Evolutionary conservation across 2,329 filamentous ascomycete species (phyloP).

Genomic region (Trichophaea hybrida): DNA sequence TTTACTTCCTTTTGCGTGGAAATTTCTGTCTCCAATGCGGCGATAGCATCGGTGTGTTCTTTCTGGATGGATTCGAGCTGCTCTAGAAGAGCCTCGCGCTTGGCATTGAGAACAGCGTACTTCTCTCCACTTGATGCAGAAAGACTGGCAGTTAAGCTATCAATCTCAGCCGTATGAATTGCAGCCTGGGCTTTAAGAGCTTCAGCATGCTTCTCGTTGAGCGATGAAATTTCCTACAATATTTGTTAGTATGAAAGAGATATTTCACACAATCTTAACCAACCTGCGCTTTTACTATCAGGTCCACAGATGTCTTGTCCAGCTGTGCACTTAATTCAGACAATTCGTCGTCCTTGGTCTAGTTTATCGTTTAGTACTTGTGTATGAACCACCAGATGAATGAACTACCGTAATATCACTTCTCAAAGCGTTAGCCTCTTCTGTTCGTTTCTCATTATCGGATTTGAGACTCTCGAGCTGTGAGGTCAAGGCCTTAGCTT

Average conservation of each 20-base stretch:
- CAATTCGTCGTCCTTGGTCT: slow-evolving; percentile 19
- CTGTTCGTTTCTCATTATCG: slow-evolving; percentile 9
- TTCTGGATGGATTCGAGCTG: slow-evolving; percentile 8
- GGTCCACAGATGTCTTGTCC: slow-evolving; percentile 11
- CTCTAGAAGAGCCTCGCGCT: slow-evolving; percentile 13
- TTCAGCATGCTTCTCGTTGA: slow-evolving; percentile 14
- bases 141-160: slow-evolving; percentile 10
- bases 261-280: slow-evolving; percentile 11
- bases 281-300: slow-evolving; percentile 18
- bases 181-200: slow-evolving; percentile 14
- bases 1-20: slow-evolving; percentile 10
- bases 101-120: slow-evolving; percentile 18
- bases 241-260: slow-evolving; percentile 4
- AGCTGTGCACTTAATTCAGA: slow-evolving; percentile 14
- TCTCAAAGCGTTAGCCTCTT: slow-evolving; percentile 10
- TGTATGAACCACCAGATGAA: not conserved
- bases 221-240: slow-evolving; percentile 16
- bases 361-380: not conserved
- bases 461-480: slow-evolving; percentile 9
- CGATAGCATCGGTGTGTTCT: slow-evolving; percentile 11
- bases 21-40: slow-evolving; percentile 13
- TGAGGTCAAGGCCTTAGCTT: slow-evolving; percentile 7
- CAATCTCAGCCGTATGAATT: slow-evolving; percentile 14
- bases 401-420: not conserved
- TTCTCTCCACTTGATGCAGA: slow-evolving; percentile 17